A percentile compares a stretch with the other conserved stretches of the same genome.
These are phyloP conservation scores for Pichia eremophila DNA, from an alignment of 805 yeast genomes.

Conservation along the genomic window DNA sequence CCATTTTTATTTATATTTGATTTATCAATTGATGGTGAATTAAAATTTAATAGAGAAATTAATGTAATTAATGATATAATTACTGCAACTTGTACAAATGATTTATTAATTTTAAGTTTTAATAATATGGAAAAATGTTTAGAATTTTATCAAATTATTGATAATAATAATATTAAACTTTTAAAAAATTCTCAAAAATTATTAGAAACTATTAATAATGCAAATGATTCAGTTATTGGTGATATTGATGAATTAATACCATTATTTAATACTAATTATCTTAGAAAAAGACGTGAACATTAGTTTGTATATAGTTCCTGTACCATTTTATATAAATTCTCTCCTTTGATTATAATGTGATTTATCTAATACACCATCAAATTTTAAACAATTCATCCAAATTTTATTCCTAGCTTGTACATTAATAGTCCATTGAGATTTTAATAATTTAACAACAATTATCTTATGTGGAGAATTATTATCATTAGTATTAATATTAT, in stretches of 20 bases:
- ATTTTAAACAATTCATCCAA: slow-evolving; percentile 19
- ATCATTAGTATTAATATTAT: too few species aligned
- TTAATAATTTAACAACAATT: slow-evolving; percentile 33
- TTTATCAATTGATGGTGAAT: slow-evolving; percentile 21
- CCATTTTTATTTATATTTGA: slow-evolving; percentile 32
- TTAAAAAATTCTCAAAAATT: slow-evolving; percentile 12
- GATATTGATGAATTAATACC: slow-evolving; percentile 36
- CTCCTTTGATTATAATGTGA: slow-evolving; percentile 14
- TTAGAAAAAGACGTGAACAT: slow-evolving; percentile 61
- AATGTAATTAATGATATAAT: slow-evolving; percentile 18
- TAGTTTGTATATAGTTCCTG: slow-evolving; percentile 15
- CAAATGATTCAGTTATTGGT: slow-evolving; percentile 15
- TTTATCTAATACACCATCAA: slow-evolving; percentile 23
- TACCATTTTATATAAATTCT: slow-evolving; percentile 15
- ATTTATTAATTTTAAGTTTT: slow-evolving; percentile 20
- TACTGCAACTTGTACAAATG: slow-evolving; percentile 17
- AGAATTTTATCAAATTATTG: slow-evolving; percentile 18
- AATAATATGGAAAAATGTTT: slow-evolving; percentile 15
- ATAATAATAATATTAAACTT: slow-evolving; percentile 18
- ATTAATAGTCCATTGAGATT: slow-evolving; percentile 35
- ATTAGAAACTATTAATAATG: slow-evolving; percentile 22
- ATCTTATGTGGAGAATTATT: slow-evolving; percentile 7
- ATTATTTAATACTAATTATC: slow-evolving; percentile 40
- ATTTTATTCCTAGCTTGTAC: slow-evolving; percentile 13
- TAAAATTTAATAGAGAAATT: slow-evolving; percentile 25